These are phyloP conservation scores for Canavalia gladiata DNA, from an alignment of 306 rosid genomes.

Conservation along the genomic window DNA sequence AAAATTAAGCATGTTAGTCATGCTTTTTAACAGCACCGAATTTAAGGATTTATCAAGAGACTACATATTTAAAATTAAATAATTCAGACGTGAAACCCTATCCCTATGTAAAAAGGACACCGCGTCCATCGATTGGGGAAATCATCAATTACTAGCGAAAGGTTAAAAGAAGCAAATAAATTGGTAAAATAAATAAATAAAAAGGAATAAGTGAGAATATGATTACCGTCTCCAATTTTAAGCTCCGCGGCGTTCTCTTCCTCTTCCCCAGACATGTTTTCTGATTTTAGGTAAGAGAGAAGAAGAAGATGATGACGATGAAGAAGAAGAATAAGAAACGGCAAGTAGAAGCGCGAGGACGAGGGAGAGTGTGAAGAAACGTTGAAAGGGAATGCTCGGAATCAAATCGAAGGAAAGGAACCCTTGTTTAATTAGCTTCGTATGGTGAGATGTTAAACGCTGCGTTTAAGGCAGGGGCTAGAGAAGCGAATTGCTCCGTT, in stretches of 20 bases:
- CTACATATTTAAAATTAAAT: neutral
- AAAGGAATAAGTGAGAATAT: neutral
- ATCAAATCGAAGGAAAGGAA: too few relatives aligned
- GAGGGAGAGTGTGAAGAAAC: too few relatives aligned
- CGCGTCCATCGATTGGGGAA: neutral
- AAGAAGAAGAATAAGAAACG: neutral
- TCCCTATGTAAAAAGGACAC: neutral
- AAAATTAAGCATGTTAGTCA: neutral
- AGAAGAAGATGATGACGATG: neutral
- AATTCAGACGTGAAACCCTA: neutral
- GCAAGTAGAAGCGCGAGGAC: too few relatives aligned
- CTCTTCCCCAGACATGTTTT: slow-evolving; percentile 88
- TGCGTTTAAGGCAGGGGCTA: too few relatives aligned
- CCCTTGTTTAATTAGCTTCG: too few relatives aligned
- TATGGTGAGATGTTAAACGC: too few relatives aligned
- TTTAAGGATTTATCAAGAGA: slow-evolving; percentile 12
- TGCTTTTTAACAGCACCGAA: slow-evolving; percentile 1
- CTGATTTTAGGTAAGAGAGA: neutral
- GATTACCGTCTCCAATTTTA: slow-evolving; percentile 90
- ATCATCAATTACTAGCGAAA: neutral
- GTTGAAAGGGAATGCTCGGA: too few relatives aligned
- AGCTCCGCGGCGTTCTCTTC: slow-evolving; percentile 98
- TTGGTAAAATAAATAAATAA: neutral
- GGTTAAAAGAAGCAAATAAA: neutral
- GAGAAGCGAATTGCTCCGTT: too few relatives aligned